Base-by-base conservation (phyloP, 805 yeast genomes). In the Yarrowia keelungensis region DNA sequence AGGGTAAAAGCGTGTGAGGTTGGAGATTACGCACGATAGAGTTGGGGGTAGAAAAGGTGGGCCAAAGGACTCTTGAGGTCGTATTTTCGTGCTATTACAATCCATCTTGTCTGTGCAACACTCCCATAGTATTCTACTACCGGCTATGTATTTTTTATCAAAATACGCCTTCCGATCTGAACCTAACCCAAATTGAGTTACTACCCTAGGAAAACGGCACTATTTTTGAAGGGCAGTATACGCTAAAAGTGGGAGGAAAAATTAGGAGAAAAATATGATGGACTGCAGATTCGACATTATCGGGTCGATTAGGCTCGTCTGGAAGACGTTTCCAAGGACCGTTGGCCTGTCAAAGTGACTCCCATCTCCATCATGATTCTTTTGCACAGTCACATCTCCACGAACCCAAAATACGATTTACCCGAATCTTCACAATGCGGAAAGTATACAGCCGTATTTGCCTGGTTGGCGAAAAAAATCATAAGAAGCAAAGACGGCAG, bases 151-250 rank as follows among this genome's bases (percentile, higher is more conserved):
- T 22, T 39, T 41, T 54, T 41, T 41, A 56, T 15, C 39, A n/a
- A 38, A 54, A 39, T 56, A 41, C 47, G 62, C 62, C 62, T 56
- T 41, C 62, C 62, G 62, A 56, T 56, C 62, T 56, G 47, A 56
- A 26, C 47, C 62, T 56, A 56, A 41, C 62, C 43, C 3, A 26
- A 26, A 26, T 42, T 26, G 43, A 42, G 62, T 56, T 56, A 22
- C 62, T 41, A 56, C 62, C 62, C 62, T 56, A 56, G 47, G 12
- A 32, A 39, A 53, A 53, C 16, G 26, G 62, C 22, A 41, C 62
- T 56, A 56, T 26, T 41, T 26, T 39, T 56, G 39, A n/a, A 41
- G 45, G 58, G 5, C 45, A 14, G 3, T 14, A 19, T 36, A 36
- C 43, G 32, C 59, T 53, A 53, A 53, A 39, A 39, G 36, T 19